Conservation (phyloP, 2,329 filamentous ascomycete genomes). For the Leptographium lundbergii region DNA sequence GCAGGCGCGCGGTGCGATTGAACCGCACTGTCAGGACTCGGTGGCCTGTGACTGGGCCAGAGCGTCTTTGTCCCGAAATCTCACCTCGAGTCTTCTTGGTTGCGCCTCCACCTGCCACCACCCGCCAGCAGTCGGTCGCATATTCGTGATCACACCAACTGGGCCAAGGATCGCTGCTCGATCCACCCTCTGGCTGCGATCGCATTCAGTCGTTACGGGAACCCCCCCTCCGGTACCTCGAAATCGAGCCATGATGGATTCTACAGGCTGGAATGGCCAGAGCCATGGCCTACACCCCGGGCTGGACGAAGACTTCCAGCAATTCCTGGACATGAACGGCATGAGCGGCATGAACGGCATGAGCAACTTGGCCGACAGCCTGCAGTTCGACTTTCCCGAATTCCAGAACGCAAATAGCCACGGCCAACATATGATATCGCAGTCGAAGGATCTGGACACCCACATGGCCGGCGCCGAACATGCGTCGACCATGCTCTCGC, state of each 20-base stretch:
- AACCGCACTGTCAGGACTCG: not conserved
- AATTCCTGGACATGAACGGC: conserved; percentile 48
- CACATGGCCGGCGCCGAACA: conserved; percentile 33
- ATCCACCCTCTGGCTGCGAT: not conserved
- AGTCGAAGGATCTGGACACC: conserved; percentile 32
- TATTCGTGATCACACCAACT: too few species aligned
- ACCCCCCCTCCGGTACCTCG: not conserved
- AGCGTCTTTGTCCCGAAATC: not conserved
- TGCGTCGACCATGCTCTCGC: conserved; percentile 23
- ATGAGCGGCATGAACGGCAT: conserved; percentile 20
- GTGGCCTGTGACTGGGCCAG: not conserved
- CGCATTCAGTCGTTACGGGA: not conserved
- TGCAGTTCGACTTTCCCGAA: conserved; percentile 48
- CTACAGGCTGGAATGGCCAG: conserved; percentile 41
- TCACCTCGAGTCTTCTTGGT: too few species aligned
- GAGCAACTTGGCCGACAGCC: conserved; percentile 34
- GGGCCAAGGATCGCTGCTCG: not conserved
- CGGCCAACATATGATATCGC: conserved; percentile 7
- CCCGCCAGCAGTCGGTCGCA: too few species aligned
- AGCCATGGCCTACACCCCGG: conserved; percentile 39
- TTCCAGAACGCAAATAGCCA: conserved; percentile 29
- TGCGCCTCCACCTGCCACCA: too few species aligned
- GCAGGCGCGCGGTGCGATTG: not conserved
- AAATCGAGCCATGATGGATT: conserved; percentile 33
- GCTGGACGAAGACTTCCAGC: conserved; percentile 49